phyloP scores from a whole-genome alignment of 805 yeast species.

The Candida odintsovae region DNA sequence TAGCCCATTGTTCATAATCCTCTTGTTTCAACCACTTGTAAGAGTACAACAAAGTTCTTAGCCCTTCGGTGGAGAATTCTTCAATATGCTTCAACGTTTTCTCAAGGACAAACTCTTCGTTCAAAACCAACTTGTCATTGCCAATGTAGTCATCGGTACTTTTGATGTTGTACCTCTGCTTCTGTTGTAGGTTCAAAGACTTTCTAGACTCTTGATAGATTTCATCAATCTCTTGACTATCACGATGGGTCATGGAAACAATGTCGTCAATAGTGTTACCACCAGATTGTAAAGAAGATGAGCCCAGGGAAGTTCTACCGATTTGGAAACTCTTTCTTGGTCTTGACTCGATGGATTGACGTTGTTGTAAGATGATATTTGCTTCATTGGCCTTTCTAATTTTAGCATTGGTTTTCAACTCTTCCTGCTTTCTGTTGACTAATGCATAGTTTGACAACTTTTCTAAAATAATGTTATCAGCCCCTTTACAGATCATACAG shows the following conservation, averaged over 20 bases:
- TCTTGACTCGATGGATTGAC: slow-evolving; percentile 37
- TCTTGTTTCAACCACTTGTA: slow-evolving; percentile 60
- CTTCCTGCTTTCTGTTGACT: slow-evolving; percentile 61
- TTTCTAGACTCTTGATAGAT: slow-evolving; percentile 48
- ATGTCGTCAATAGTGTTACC: slow-evolving; percentile 45
- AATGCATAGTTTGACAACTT: slow-evolving; percentile 51
- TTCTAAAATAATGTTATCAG: slow-evolving; percentile 85
- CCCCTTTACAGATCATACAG: slow-evolving; percentile 87
- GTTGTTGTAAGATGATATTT: slow-evolving; percentile 55
- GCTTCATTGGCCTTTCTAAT: slow-evolving; percentile 77
- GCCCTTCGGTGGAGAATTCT: slow-evolving; percentile 91
- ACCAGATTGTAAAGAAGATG: slow-evolving; percentile 18
- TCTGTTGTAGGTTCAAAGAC: slow-evolving; percentile 56
- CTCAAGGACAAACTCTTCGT: slow-evolving; percentile 76
- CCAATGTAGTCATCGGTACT: slow-evolving; percentile 32
- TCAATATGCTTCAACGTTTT: slow-evolving; percentile 87
- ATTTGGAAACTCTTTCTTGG: slow-evolving; percentile 27
- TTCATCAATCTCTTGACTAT: slow-evolving; percentile 46
- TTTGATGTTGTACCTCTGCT: slow-evolving; percentile 39
- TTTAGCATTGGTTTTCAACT: slow-evolving; percentile 49
- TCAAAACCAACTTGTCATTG: slow-evolving; percentile 52
- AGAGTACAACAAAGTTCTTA: slow-evolving; percentile 82
- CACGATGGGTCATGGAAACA: slow-evolving; percentile 36
- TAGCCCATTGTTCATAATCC: slow-evolving; percentile 63
- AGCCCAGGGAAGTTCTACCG: slow-evolving; percentile 25